Evolutionary conservation across 768 basidiomycete species (phyloP), one percentile per base, ranked within the genome.

Genomic region (Rhizopogon sp.): DNA sequence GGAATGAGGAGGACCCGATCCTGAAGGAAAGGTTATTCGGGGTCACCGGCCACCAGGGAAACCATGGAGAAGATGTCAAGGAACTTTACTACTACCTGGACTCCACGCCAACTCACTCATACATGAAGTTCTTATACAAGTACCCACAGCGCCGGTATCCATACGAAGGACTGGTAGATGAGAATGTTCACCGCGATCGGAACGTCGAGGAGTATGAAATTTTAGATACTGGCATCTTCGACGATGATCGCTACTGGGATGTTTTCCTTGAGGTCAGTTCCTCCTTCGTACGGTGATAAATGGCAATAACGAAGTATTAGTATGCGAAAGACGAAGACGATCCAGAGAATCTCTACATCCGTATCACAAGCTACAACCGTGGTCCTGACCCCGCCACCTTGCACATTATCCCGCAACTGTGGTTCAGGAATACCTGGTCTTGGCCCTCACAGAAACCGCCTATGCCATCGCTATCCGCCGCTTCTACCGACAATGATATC

Each of bases 91-190:
- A 96, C 69, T 99, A 99, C 71, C 82, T 99, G 57, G 97, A 98
- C 70, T 96, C 93, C 39, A 98, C 97, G 1, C 97, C 97, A 39
- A 98, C 97, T 2, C 97, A 99, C 65, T 97, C 95, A 6, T 99
- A 98, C 80, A 98, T 99, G 97, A 99, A 99, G 71, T 98, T 92
- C 72, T 75, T 98, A 54, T 99, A 99, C 83, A 99, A 99, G 70
- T 99, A 99, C 63, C 95, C 97, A 11, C 97, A 99, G 69, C 78
- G 84, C 62, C 76, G 79, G 35, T 99, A 81, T 71, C 97, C 97
- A 1, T 99, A 99, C 71, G 95, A 98, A 65, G 83, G 96, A 57
- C 83, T 99, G 52, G 88, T 97, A 11, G 72, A 77, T 44, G 94
- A 99, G 74, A 95, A 87, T 66, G 75, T 82, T 64, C 81, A 87